Percentiles rank a stretch among this genome's conserved stretches.
phyloP scores from a whole-genome alignment of 495 filamentous ascomycete genomes.

The Thozetella sp. region DNA sequence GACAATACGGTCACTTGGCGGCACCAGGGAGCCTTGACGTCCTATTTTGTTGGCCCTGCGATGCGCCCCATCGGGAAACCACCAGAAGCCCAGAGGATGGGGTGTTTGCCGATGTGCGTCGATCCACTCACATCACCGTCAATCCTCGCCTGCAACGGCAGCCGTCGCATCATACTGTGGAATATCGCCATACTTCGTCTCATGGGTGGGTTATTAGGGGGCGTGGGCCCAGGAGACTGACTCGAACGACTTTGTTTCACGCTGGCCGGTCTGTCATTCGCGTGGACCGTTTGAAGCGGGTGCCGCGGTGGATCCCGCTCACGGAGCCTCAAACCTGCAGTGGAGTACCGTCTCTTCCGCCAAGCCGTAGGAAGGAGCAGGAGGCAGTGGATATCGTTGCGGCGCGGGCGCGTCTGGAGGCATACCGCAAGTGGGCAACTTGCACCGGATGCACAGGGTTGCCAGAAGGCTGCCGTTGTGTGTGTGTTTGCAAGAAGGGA shows the following conservation, averaged over 20 bases:
- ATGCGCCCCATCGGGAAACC: not conserved
- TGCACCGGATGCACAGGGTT: too few species aligned
- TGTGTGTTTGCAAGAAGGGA: too few species aligned
- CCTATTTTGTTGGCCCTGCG: not conserved
- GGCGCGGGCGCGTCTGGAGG: too few species aligned
- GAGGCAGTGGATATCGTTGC: not conserved
- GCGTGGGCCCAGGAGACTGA: not conserved
- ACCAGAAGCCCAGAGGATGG: not conserved
- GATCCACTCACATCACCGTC: constrained; percentile 3
- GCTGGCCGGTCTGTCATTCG: not conserved
- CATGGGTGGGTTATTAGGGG: constrained; percentile 2
- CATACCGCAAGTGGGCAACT: not conserved
- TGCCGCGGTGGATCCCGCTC: not conserved
- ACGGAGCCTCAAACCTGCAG: not conserved
- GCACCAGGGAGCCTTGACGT: not conserved
- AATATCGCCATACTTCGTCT: not conserved
- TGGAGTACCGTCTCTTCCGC: not conserved
- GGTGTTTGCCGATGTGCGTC: not conserved
- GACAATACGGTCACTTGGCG: not conserved
- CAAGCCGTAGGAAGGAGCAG: not conserved
- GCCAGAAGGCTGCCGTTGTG: too few species aligned
- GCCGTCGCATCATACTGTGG: not conserved
- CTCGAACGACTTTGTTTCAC: not conserved
- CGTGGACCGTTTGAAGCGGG: not conserved
- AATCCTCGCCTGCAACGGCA: constrained; percentile 1